phyloP scores from a whole-genome alignment of 2,329 filamentous ascomycete species.

The Neofusicoccum kwambonambiense region DNA sequence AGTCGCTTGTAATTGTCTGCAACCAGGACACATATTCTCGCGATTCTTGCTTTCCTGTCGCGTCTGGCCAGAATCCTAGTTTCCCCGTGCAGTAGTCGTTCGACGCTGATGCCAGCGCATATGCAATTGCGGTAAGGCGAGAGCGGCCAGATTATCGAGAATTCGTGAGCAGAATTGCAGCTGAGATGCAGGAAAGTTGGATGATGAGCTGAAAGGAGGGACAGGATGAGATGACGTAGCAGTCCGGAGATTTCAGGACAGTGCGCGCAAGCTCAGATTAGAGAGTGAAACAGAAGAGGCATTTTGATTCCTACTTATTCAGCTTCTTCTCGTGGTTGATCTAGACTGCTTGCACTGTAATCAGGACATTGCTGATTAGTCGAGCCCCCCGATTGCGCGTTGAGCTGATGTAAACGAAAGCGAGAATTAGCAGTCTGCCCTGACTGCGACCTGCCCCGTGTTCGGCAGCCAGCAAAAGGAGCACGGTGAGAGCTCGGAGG shows the following conservation, averaged over 20 bases:
- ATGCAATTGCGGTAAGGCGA: too few species aligned
- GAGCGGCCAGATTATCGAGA: too few species aligned
- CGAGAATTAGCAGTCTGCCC: neutral
- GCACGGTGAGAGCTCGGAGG: neutral
- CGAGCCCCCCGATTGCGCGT: neutral
- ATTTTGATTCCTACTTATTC: neutral
- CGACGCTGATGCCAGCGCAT: too few species aligned
- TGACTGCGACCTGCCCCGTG: neutral
- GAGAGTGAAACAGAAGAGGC: neutral
- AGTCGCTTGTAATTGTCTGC: neutral
- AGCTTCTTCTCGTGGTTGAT: neutral
- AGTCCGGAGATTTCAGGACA: neutral
- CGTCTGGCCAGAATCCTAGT: neutral
- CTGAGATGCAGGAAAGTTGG: too few species aligned
- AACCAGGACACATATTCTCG: neutral
- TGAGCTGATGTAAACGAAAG: neutral
- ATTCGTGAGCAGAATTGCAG: neutral
- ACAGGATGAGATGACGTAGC: too few species aligned
- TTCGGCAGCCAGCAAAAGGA: neutral
- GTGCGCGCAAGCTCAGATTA: neutral
- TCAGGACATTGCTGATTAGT: neutral
- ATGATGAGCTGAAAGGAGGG: neutral
- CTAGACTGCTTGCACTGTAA: neutral
- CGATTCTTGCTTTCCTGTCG: neutral
- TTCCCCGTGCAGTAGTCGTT: neutral